phyloP scores from a whole-genome alignment of 805 yeast species.

The Ogataea sp. region DNA sequence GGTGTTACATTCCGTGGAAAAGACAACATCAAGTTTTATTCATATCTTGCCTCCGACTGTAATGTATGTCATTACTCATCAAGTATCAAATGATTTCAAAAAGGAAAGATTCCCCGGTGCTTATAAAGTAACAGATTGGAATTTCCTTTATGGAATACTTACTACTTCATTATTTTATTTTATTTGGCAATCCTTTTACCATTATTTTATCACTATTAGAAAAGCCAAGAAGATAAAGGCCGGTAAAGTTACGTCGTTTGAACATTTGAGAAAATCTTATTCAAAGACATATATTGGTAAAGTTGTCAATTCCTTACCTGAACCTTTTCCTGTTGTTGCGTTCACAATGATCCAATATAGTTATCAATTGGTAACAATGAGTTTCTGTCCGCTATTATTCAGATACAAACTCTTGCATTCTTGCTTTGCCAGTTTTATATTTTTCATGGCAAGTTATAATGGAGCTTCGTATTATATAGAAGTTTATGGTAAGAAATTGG shows the following conservation, averaged over 20 bases:
- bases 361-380: slow-evolving; percentile 83
- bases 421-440: slow-evolving; percentile 61
- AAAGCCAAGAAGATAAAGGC: slow-evolving; percentile 73
- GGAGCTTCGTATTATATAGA: slow-evolving; percentile 96
- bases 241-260: slow-evolving; percentile 84
- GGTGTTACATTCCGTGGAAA: slow-evolving; percentile 86
- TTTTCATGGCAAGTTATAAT: slow-evolving; percentile 73
- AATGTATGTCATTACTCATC: slow-evolving; percentile 80
- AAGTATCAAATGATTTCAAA: slow-evolving; percentile 44
- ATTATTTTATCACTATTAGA: slow-evolving; percentile 82
- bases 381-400: slow-evolving; percentile 85
- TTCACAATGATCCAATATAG: slow-evolving; percentile 81
- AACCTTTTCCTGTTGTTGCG: slow-evolving; percentile 78
- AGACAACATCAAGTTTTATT: slow-evolving; percentile 84
- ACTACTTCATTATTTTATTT: slow-evolving; percentile 79
- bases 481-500: slow-evolving; percentile 82
- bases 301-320: slow-evolving; percentile 76
- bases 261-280: slow-evolving; percentile 69
- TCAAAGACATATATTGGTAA: slow-evolving; percentile 57
- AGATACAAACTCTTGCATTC: slow-evolving; percentile 59
- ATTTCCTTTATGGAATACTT: slow-evolving; percentile 57
- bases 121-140: slow-evolving; percentile 59
- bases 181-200: slow-evolving; percentile 85
- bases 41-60: slow-evolving; percentile 88
- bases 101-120: slow-evolving; percentile 73